phyloP scores from a whole-genome alignment of 495 filamentous ascomycete genomes.

The Tuber melanosporum region DNA sequence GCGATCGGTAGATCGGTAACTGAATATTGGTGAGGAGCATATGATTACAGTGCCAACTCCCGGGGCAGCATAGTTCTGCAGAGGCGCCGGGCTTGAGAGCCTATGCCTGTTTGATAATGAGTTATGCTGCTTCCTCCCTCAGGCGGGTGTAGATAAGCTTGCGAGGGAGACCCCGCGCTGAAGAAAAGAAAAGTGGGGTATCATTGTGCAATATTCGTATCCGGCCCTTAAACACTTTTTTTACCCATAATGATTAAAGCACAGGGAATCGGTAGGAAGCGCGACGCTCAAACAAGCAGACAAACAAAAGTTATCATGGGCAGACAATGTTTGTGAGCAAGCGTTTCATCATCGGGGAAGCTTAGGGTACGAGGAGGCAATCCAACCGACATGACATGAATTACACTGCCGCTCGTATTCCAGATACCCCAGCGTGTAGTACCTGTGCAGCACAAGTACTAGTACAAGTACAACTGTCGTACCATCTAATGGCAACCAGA shows the following conservation, averaged over 20 bases:
- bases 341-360: neutral
- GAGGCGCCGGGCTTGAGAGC: neutral
- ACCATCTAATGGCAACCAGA: neutral
- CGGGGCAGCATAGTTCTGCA: neutral
- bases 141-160: neutral
- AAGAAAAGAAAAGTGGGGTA: neutral
- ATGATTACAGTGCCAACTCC: neutral
- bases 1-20: neutral
- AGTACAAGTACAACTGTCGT: neutral
- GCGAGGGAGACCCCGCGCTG: neutral
- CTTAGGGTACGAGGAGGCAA: neutral
- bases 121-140: neutral
- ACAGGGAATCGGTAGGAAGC: neutral
- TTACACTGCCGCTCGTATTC: neutral
- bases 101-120: neutral
- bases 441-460: too few relatives aligned
- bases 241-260: neutral
- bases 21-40: neutral
- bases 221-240: neutral
- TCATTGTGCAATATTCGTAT: too few relatives aligned
- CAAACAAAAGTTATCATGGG: neutral
- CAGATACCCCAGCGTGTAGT: neutral
- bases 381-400: neutral
- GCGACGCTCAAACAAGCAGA: neutral
- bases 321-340: neutral